Evolutionary conservation across 2,329 filamentous ascomycete species (phyloP), one percentile per base, ranked within the genome.

Genomic region (Boeremia lycopersici): DNA sequence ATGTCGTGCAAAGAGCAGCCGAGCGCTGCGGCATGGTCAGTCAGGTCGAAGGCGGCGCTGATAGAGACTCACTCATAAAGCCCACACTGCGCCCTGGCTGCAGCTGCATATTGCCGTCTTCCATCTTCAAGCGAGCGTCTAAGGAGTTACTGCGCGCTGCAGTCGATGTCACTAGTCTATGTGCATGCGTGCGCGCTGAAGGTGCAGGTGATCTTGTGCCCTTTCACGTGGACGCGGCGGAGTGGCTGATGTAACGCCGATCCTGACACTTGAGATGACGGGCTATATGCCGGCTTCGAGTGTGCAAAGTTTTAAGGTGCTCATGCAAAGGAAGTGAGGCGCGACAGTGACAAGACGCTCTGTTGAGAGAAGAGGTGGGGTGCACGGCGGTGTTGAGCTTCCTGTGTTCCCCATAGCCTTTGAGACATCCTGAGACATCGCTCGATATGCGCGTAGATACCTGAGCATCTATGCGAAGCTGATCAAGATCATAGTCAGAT

Each of bases 1-100:
- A 96, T 84, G 71, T 96, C 91, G 77, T 98, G 92, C 31, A 99
- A 84, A 2, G 93, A 96, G 60, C 91, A 90, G 52, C 95, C 95
- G 53, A 99, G 86, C 44, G 88, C 92, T 96, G 71, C 62, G 40
- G 48, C 48, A 25, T 57, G 7, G 56, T 69, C 45, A 70, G 65
- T 45, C 31, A 9, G 12, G 3, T 12, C 2, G 17, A 2, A 13
- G 23, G 8, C 15, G 6, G 17, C 6, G 28, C 6, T 31, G 25
- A 26, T 12, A 15, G 13, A 36, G 30, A 59, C 63, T 38, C 64
- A 78, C 76, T 72, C 61, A 78, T 74, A 62, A 76, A 76, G 48
- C 75, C 75, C 28, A 78, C 60, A 17, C 70, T 66, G 44, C 65
- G 64, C 42, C 65, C 65, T 23, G 65, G 65, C 54, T 64, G 61